Evolutionary conservation across 805 yeast genomes (phyloP).

Genomic region (Danielia reshetovae): DNA sequence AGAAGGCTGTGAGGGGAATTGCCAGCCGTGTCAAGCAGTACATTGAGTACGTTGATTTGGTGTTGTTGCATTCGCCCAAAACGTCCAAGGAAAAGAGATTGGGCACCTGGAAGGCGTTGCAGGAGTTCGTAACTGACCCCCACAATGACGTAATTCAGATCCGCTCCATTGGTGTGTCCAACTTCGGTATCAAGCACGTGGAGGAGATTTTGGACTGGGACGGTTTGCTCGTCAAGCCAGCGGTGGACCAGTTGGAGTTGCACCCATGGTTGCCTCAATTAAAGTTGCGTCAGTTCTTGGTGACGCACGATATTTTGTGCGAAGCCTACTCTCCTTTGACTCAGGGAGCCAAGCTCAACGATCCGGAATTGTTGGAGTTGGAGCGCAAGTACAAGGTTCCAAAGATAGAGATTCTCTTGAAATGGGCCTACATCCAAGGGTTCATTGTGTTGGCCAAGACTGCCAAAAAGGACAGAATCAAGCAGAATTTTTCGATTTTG

Average conservation of each 20-base stretch:
- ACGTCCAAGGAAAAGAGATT: conserved; percentile 39
- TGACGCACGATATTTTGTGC: conserved; percentile 49
- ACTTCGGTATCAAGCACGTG: conserved; percentile 58
- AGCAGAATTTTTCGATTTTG: conserved; percentile 52
- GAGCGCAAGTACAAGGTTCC: conserved; percentile 48
- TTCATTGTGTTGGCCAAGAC: conserved; percentile 71
- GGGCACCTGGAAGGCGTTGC: conserved; percentile 69
- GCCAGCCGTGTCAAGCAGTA: conserved; percentile 42
- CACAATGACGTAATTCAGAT: conserved; percentile 52
- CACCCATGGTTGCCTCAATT: conserved; percentile 78
- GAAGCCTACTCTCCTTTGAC: conserved; percentile 84
- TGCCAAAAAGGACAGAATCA: conserved; percentile 46
- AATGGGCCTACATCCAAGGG: conserved; percentile 74
- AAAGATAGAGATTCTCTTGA: conserved; percentile 60
- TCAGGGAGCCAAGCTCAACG: conserved; percentile 53
- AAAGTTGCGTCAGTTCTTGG: conserved; percentile 60
- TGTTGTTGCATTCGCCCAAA: conserved; percentile 52
- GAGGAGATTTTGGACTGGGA: conserved; percentile 59
- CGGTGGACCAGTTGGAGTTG: conserved; percentile 76
- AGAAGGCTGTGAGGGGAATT: conserved; percentile 54
- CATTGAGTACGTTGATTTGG: conserved; percentile 38
- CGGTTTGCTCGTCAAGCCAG: conserved; percentile 47
- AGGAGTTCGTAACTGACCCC: conserved; percentile 54
- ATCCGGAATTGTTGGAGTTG: conserved; percentile 48
- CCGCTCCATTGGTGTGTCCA: conserved; percentile 74